Percentiles rank a stretch among this genome's conserved stretches.
Conservation (phyloP, 2,329 filamentous ascomycete species). For the Sordariomycetes sp. region DNA sequence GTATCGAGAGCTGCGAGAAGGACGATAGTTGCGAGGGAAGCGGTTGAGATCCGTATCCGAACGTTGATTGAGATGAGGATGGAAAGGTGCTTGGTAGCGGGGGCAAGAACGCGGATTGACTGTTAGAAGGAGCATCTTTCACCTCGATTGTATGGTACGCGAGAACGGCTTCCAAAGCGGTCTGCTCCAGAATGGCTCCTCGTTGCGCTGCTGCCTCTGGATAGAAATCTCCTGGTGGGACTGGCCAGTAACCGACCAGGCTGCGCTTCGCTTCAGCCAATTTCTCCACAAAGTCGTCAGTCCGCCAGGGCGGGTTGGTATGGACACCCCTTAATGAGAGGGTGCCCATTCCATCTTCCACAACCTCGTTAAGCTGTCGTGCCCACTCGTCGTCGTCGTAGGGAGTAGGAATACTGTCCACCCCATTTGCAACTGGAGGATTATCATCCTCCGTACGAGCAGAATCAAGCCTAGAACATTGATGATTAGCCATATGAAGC, state of each 20-base stretch:
- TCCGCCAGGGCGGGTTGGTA: not conserved
- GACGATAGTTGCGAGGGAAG: not conserved
- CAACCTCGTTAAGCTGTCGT: not conserved
- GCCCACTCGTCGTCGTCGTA: not conserved
- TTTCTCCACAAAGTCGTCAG: not conserved
- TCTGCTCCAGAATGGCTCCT: not conserved
- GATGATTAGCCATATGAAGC: not conserved
- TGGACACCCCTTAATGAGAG: not conserved
- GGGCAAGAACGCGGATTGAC: not conserved
- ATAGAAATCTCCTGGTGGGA: not conserved
- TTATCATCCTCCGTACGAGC: not conserved
- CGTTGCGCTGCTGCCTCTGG: not conserved
- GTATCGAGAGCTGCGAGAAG: not conserved
- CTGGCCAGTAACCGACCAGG: not conserved
- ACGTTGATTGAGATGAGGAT: not conserved
- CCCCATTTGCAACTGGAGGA: not conserved
- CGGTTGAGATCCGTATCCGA: not conserved
- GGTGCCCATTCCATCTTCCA: not conserved
- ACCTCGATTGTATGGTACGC: slow-evolving; percentile 1
- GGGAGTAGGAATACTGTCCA: not conserved
- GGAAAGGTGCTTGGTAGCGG: not conserved
- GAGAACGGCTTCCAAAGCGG: not conserved
- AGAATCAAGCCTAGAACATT: not conserved
- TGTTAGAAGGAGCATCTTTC: not conserved
- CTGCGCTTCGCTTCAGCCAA: not conserved